These are phyloP conservation scores for Aspergillus phoenicis DNA, from an alignment of 2,329 filamentous ascomycete species.

Conservation along the genomic window DNA sequence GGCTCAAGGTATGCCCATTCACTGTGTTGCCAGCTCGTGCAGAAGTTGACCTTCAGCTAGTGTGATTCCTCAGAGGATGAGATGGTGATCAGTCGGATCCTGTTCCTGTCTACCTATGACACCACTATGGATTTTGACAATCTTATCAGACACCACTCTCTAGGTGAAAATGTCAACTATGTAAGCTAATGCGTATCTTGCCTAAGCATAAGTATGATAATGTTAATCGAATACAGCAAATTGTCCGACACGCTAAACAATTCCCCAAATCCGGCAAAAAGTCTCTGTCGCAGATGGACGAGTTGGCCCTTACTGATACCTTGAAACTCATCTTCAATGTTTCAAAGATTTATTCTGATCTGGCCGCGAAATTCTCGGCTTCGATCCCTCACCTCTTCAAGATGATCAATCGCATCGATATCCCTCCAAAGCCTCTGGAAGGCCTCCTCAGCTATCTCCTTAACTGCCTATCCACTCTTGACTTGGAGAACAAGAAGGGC, in stretches of 20 bases:
- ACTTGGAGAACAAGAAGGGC: slow-evolving; percentile 61
- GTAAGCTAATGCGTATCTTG: slow-evolving; percentile 28
- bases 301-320: slow-evolving; percentile 80
- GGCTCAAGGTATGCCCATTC: slow-evolving; percentile 58
- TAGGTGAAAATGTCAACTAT: slow-evolving; percentile 69
- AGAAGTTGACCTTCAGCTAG: slow-evolving; percentile 23
- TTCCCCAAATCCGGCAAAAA: slow-evolving; percentile 48
- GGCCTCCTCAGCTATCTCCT: slow-evolving; percentile 71
- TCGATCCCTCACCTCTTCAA: slow-evolving; percentile 71
- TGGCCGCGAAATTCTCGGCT: slow-evolving; percentile 63
- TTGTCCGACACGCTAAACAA: slow-evolving; percentile 68
- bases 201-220: too few species aligned
- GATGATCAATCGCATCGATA: slow-evolving; percentile 65
- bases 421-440: slow-evolving; percentile 68
- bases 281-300: slow-evolving; percentile 57
- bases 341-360: slow-evolving; percentile 70
- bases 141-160: slow-evolving; percentile 66
- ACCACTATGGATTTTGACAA: slow-evolving; percentile 67
- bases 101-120: slow-evolving; percentile 79
- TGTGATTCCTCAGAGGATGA: slow-evolving; percentile 78
- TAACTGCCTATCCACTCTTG: slow-evolving; percentile 79
- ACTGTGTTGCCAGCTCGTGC: background rate
- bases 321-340: slow-evolving; percentile 89
- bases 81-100: slow-evolving; percentile 76
- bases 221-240: slow-evolving; percentile 52